Percentiles rank a stretch among this genome's conserved stretches.
These are phyloP conservation scores for Priceomyces castillae DNA, from an alignment of 805 yeast genomes.

Conservation along the genomic window DNA sequence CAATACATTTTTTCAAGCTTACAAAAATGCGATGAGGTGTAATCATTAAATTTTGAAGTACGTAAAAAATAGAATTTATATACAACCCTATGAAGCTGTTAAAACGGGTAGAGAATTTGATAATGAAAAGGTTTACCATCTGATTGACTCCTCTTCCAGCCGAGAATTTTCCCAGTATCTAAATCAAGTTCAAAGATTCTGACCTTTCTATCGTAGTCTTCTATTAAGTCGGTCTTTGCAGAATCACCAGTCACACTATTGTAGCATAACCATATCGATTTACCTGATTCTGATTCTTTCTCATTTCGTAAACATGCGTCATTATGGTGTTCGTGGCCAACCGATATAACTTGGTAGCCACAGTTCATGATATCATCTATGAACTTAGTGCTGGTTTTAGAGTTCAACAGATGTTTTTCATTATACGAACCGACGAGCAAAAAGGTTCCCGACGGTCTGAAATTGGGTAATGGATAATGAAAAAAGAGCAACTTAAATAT, in stretches of 20 bases:
- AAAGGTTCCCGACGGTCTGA: conserved; percentile 38
- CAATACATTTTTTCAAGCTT: not conserved
- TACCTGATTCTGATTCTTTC: conserved; percentile 5
- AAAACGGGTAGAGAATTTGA: conserved; percentile 19
- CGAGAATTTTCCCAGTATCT: conserved; percentile 22
- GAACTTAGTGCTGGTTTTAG: conserved; percentile 26
- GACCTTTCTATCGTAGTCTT: conserved; percentile 28
- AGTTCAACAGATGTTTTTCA: conserved; percentile 33
- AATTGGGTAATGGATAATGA: conserved; percentile 43
- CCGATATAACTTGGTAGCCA: conserved; percentile 37
- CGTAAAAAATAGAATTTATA: not conserved
- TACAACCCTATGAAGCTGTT: not conserved
- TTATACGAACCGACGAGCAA: conserved; percentile 38
- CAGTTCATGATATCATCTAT: conserved; percentile 33
- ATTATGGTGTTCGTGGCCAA: conserved; percentile 45
- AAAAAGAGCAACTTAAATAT: conserved; percentile 32
- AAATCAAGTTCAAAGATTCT: conserved; percentile 36
- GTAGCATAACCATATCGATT: conserved; percentile 38
- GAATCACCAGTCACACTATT: conserved; percentile 38
- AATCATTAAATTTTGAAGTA: not conserved
- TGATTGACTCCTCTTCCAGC: conserved; percentile 37
- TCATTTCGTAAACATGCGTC: conserved; percentile 37
- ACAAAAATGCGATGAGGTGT: conserved; percentile 2
- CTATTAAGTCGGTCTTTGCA: conserved; percentile 26
- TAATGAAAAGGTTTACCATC: conserved; percentile 25